These are phyloP conservation scores for Oryza longistaminata DNA, from an alignment of 176 grass and related monocot species.

Conservation along the genomic window DNA sequence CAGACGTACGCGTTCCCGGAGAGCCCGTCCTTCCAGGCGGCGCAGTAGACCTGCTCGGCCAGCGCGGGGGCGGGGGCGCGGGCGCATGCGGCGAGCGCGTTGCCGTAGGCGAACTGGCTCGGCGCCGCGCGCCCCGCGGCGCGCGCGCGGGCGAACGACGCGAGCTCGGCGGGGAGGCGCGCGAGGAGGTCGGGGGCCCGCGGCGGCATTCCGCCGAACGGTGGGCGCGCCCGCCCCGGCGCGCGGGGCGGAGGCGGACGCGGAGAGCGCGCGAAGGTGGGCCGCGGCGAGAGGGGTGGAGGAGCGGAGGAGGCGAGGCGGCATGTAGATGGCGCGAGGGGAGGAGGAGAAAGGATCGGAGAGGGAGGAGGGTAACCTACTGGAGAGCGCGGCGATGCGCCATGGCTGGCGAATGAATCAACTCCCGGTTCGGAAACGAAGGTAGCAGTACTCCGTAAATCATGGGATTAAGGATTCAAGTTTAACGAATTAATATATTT, in stretches of 20 bases:
- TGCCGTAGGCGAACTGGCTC: conserved; percentile 48
- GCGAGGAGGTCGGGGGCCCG: conserved; percentile 5
- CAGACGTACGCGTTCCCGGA: conserved; percentile 52
- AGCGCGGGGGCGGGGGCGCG: background rate
- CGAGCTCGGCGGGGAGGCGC: conserved; percentile 38
- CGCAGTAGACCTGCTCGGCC: conserved; percentile 54
- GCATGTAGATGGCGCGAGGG: background rate
- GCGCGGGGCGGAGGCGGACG: background rate
- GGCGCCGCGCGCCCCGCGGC: conserved; percentile 19
- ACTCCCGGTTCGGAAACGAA: background rate
- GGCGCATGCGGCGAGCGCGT: conserved; percentile 43
- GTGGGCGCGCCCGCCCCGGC: background rate
- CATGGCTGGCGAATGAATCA: background rate
- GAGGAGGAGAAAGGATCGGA: background rate
- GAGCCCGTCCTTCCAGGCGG: conserved; percentile 55
- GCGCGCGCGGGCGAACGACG: conserved; percentile 30
- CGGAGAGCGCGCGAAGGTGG: background rate
- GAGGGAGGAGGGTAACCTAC: too few species aligned
- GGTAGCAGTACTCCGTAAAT: too few species aligned
- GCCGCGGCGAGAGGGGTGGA: background rate
- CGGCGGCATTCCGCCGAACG: conserved; percentile 59
- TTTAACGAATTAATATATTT: too few species aligned
- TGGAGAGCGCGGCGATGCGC: background rate
- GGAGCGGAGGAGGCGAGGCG: background rate
- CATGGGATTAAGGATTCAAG: too few species aligned